Percentiles rank a stretch among this genome's conserved stretches.
phyloP scores from a whole-genome alignment of 73 alveolate genomes.

The Uronychia setigera region DNA sequence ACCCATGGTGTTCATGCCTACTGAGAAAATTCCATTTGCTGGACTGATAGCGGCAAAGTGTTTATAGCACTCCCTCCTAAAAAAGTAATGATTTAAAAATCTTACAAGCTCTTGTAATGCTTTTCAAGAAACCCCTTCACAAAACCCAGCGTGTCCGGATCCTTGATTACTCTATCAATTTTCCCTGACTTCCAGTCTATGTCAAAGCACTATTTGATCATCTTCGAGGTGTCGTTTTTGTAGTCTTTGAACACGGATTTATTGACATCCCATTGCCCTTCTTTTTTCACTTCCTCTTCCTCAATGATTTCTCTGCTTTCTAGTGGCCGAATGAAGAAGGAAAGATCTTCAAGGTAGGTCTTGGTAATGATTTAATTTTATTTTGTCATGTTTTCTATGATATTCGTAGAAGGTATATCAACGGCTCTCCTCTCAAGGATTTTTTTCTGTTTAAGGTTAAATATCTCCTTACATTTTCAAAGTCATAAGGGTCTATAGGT shows the following conservation, averaged over 20 bases:
- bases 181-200: conserved; percentile 74
- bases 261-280: conserved; percentile 56
- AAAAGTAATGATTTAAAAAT: conserved; percentile 7
- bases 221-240: conserved; percentile 65
- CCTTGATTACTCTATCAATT: conserved; percentile 46
- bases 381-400: conserved; percentile 28
- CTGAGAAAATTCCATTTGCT: conserved; percentile 45
- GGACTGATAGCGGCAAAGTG: conserved; percentile 49
- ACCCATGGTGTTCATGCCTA: conserved; percentile 34
- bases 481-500: background rate
- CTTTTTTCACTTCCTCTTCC: conserved; percentile 19
- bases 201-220: conserved; percentile 84
- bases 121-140: conserved; percentile 42
- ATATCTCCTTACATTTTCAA: conserved; percentile 26
- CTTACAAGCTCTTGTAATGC: conserved; percentile 49
- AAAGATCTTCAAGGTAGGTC: conserved; percentile 39
- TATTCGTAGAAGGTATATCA: conserved; percentile 47
- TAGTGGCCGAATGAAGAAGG: conserved; percentile 25
- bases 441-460: background rate
- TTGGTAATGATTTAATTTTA: conserved; percentile 25
- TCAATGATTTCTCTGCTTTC: too few relatives aligned
- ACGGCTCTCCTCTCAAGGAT: conserved; percentile 10
- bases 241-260: conserved; percentile 77
- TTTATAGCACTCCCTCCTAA: conserved; percentile 44
- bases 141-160: conserved; percentile 13